Evolutionary conservation across 2,329 filamentous ascomycete genomes (phyloP).

Genomic region (Bipolaris gigantea): DNA sequence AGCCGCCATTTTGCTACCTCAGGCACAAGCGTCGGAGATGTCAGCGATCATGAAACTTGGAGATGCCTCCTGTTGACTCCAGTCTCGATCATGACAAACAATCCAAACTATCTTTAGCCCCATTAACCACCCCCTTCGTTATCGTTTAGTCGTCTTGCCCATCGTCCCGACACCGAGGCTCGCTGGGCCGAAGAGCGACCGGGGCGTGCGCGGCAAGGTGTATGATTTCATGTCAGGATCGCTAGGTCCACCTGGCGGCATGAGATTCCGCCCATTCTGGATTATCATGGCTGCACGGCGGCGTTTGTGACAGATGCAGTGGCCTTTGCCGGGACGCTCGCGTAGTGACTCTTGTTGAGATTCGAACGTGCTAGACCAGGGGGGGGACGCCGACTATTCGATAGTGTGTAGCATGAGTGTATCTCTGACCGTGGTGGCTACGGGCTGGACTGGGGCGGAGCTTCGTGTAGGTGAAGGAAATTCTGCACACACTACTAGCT

Average conservation of each 20-base stretch:
- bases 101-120: neutral
- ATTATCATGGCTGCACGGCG: conserved; percentile 8
- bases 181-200: conserved; percentile 10
- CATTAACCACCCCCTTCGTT: conserved; percentile 4
- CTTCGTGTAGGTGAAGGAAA: conserved; percentile 8
- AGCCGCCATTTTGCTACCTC: conserved; percentile 2
- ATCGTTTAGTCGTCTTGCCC: conserved; percentile 2
- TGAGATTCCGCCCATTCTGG: conserved; percentile 7
- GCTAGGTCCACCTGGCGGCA: conserved; percentile 5
- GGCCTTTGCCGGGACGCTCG: conserved; percentile 8
- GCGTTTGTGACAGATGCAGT: conserved; percentile 13
- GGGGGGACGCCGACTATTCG: conserved; percentile 10
- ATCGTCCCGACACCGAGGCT: conserved; percentile 6
- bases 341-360: conserved; percentile 12
- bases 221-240: conserved; percentile 7
- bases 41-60: conserved; percentile 2
- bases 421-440: conserved; percentile 11
- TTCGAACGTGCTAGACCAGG: conserved; percentile 14
- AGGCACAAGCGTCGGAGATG: conserved; percentile 5
- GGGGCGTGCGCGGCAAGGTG: conserved; percentile 5
- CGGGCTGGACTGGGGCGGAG: conserved; percentile 4
- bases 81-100: conserved; percentile 1
- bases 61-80: neutral
- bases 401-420: conserved; percentile 16
- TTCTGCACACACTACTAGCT: conserved; percentile 13